Conservation (phyloP, 805 yeast genomes). For the Candida xiaguanensis region DNA sequence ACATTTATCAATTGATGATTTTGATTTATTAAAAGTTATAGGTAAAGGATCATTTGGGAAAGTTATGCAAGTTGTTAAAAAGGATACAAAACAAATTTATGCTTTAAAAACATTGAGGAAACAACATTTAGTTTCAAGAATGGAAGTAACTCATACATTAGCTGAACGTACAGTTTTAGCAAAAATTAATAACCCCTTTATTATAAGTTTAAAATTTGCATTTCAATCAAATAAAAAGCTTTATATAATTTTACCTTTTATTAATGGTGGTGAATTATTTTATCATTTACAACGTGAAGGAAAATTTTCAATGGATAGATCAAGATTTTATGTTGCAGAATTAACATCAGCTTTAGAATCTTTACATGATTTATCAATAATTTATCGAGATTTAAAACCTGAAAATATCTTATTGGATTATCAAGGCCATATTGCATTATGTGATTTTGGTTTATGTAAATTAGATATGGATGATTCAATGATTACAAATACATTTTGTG, state of each 20-base stretch:
- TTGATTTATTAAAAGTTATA: conserved; percentile 88
- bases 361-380: conserved; percentile 84
- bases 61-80: conserved; percentile 97
- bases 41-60: conserved; percentile 99
- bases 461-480: conserved; percentile 89
- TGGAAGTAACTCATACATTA: conserved; percentile 93
- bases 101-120: conserved; percentile 93
- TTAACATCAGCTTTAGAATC: conserved; percentile 89
- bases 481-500: conserved; percentile 90
- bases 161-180: conserved; percentile 96
- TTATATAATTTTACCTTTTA: conserved; percentile 84
- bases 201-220: conserved; percentile 92
- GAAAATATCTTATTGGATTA: conserved; percentile 92
- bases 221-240: conserved; percentile 97
- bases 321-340: conserved; percentile 93
- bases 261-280: conserved; percentile 95
- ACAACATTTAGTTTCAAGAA: conserved; percentile 88
- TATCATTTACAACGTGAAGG: conserved; percentile 92
- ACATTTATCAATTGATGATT: conserved; percentile 82
- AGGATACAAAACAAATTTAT: conserved; percentile 90
- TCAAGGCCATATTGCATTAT: conserved; percentile 95
- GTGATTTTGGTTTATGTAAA: conserved; percentile 96
- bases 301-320: conserved; percentile 79
- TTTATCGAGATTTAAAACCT: conserved; percentile 93
- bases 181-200: conserved; percentile 88